Evolutionary conservation across 2,329 filamentous ascomycete genomes (phyloP).

Genomic region (Trichocomaceae sp.): DNA sequence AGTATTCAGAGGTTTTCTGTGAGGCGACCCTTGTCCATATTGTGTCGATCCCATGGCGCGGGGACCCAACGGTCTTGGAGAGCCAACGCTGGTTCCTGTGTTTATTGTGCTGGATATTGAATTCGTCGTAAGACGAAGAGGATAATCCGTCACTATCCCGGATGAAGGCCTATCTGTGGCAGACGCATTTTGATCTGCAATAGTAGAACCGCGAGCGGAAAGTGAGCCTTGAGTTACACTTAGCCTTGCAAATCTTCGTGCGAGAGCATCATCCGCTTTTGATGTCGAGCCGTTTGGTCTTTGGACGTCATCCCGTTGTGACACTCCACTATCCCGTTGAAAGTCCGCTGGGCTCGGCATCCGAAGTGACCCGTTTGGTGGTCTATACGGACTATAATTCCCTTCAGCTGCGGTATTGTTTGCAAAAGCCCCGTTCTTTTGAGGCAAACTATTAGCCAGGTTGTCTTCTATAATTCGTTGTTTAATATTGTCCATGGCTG

Average conservation of each 20-base stretch:
- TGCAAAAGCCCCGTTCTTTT: slow-evolving; percentile 14
- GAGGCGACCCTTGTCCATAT: slow-evolving; percentile 32
- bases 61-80: slow-evolving; percentile 35
- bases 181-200: slow-evolving; percentile 14
- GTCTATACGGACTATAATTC: slow-evolving; percentile 14
- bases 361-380: slow-evolving; percentile 20
- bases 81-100: slow-evolving; percentile 19
- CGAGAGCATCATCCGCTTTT: slow-evolving; percentile 31
- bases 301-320: slow-evolving; percentile 20
- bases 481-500: slow-evolving; percentile 37
- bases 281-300: slow-evolving; percentile 12
- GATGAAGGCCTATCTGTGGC: slow-evolving; percentile 13
- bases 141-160: slow-evolving; percentile 18
- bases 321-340: slow-evolving; percentile 22
- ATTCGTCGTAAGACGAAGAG: slow-evolving; percentile 20
- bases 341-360: slow-evolving; percentile 39
- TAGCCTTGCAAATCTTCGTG: slow-evolving; percentile 37
- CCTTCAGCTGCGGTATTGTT: slow-evolving; percentile 18
- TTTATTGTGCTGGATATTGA: slow-evolving; percentile 18
- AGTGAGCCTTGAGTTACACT: slow-evolving; percentile 22
- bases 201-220: slow-evolving; percentile 11
- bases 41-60: slow-evolving; percentile 36
- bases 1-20: slow-evolving; percentile 36
- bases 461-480: slow-evolving; percentile 36
- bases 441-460: slow-evolving; percentile 24